Percentiles rank a stretch among this genome's conserved stretches.
Conservation (phyloP, 108 stramenopile genomes). For the Skeletonema marinoi region DNA sequence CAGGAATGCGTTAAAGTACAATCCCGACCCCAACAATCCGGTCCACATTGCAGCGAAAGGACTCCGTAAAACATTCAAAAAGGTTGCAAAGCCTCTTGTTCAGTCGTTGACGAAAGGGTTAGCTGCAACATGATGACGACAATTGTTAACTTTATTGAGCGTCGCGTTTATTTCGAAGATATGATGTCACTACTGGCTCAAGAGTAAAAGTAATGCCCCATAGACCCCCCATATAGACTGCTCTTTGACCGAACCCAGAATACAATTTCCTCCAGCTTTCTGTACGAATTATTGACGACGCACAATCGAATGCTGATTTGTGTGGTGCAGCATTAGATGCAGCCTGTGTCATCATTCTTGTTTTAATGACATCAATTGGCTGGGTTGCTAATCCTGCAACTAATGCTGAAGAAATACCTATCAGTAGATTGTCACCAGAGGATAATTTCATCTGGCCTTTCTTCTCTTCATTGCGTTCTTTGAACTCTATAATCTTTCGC, state of each 20-base stretch:
- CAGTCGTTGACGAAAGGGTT: slow-evolving; percentile 35
- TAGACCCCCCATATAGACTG: slow-evolving; percentile 62
- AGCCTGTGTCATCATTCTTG: slow-evolving; percentile 82
- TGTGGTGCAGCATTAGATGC: slow-evolving; percentile 62
- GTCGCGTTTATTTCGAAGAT: slow-evolving; percentile 1
- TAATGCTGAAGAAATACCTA: slow-evolving; percentile 59
- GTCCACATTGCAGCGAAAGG: slow-evolving; percentile 79
- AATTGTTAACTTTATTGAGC: not conserved
- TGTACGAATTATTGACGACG: slow-evolving; percentile 47
- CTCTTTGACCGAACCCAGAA: slow-evolving; percentile 61
- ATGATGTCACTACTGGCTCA: slow-evolving; percentile 19
- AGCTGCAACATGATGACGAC: not conserved
- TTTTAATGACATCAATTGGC: slow-evolving; percentile 75
- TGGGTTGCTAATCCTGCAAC: slow-evolving; percentile 56
- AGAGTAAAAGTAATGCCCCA: slow-evolving; percentile 72
- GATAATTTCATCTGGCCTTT: slow-evolving; percentile 4
- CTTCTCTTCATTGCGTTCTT: slow-evolving; percentile 10
- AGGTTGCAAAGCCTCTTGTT: slow-evolving; percentile 62
- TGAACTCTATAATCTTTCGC: slow-evolving; percentile 15
- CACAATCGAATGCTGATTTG: slow-evolving; percentile 62
- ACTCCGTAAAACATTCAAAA: slow-evolving; percentile 61
- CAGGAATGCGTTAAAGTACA: slow-evolving; percentile 73
- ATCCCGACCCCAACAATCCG: slow-evolving; percentile 67
- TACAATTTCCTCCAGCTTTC: slow-evolving; percentile 61
- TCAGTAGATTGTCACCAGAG: slow-evolving; percentile 42